Percentiles rank a stretch among this genome's conserved stretches.
phyloP scores from a whole-genome alignment of 768 basidiomycete genomes.

The Pluteus cervinus region DNA sequence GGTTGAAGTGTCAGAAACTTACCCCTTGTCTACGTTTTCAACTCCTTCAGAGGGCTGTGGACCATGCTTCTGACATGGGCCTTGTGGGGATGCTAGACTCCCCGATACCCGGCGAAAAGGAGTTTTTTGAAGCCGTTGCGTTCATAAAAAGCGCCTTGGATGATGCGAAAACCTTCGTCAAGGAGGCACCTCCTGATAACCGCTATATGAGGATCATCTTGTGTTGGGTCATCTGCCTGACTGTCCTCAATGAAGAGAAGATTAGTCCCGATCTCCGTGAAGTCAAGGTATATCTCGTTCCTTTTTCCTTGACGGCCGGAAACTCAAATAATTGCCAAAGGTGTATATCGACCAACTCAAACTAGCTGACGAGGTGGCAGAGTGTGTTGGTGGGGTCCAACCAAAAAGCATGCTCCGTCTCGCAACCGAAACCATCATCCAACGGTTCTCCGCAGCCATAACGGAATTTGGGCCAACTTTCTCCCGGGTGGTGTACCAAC shows the following conservation, averaged over 20 bases:
- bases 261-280: conserved; percentile 43
- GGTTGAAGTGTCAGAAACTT: conserved; percentile 47
- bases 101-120: conserved; percentile 30
- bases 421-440: conserved; percentile 43
- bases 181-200: conserved; percentile 55
- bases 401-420: conserved; percentile 48
- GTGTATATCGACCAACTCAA: conserved; percentile 36
- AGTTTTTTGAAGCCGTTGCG: conserved; percentile 56
- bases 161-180: conserved; percentile 50
- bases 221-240: conserved; percentile 54
- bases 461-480: conserved; percentile 41
- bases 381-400: conserved; percentile 38
- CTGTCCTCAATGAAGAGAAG: conserved; percentile 45
- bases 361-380: conserved; percentile 46
- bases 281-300: conserved; percentile 31
- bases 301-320: conserved; percentile 2
- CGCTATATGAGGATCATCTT: conserved; percentile 52
- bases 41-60: conserved; percentile 56
- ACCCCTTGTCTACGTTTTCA: conserved; percentile 52
- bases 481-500: conserved; percentile 27
- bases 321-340: too few species aligned
- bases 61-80: conserved; percentile 54
- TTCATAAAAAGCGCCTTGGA: conserved; percentile 55
- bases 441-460: conserved; percentile 35
- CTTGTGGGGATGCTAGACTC: conserved; percentile 40